These are phyloP conservation scores for Boletus bicolor DNA, from an alignment of 768 basidiomycete genomes.

Conservation along the genomic window DNA sequence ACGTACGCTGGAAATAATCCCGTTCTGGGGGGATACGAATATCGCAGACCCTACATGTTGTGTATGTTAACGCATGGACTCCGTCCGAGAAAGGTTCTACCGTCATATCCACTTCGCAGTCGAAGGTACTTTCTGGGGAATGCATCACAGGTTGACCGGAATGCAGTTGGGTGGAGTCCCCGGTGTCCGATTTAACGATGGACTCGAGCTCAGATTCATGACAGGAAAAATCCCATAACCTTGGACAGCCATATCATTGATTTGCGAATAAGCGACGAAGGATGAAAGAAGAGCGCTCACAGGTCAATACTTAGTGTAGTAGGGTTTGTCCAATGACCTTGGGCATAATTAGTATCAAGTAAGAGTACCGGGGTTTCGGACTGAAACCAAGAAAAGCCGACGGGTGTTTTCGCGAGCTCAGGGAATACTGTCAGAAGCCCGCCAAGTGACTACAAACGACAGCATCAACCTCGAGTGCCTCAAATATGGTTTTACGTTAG, in stretches of 20 bases:
- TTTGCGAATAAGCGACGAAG: not conserved
- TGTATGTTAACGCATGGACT: slow-evolving; percentile 6
- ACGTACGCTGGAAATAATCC: not conserved
- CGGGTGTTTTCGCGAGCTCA: slow-evolving; percentile 18
- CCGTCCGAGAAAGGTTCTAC: slow-evolving; percentile 8
- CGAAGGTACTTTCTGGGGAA: not conserved
- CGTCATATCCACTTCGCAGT: slow-evolving; percentile 4
- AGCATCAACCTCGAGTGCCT: not conserved
- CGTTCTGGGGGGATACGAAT: not conserved
- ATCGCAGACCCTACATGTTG: slow-evolving; percentile 5
- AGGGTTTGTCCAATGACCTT: slow-evolving; percentile 17
- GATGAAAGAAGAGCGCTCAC: slow-evolving; percentile 13
- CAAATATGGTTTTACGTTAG: not conserved
- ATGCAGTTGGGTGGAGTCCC: not conserved
- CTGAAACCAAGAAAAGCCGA: slow-evolving; percentile 26
- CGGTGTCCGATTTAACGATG: not conserved
- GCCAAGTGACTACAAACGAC: slow-evolving; percentile 18
- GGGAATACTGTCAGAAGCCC: slow-evolving; percentile 25
- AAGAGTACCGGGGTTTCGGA: slow-evolving; percentile 28
- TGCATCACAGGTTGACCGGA: not conserved
- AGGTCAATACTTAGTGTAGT: slow-evolving; percentile 19
- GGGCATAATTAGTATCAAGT: slow-evolving; percentile 9
- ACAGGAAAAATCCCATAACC: slow-evolving; percentile 27
- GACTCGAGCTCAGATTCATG: slow-evolving; percentile 19
- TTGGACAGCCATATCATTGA: not conserved